These are phyloP conservation scores for Babesia gibsoni DNA, from an alignment of 169 alveolate species.

Conservation along the genomic window DNA sequence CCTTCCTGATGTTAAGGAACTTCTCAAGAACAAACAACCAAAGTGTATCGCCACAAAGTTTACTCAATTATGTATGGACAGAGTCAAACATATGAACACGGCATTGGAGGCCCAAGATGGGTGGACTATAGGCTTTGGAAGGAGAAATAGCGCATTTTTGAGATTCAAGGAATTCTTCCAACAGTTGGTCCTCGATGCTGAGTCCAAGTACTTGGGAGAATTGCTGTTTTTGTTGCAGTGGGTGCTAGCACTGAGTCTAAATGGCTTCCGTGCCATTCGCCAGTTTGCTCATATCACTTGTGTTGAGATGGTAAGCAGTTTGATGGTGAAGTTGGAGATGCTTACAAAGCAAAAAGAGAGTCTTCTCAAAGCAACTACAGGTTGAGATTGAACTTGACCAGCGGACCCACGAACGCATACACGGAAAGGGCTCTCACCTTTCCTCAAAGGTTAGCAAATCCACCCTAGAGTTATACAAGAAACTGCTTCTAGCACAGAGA, in stretches of 20 bases:
- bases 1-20: background rate
- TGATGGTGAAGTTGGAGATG: slow-evolving; percentile 42
- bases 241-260: slow-evolving; percentile 48
- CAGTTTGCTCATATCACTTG: slow-evolving; percentile 38
- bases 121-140: slow-evolving; percentile 56
- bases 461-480: slow-evolving; percentile 49
- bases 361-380: slow-evolving; percentile 29
- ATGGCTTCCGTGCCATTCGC: slow-evolving; percentile 47
- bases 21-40: background rate
- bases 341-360: slow-evolving; percentile 45
- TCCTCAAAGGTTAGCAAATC: slow-evolving; percentile 14
- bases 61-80: slow-evolving; percentile 12
- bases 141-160: slow-evolving; percentile 3
- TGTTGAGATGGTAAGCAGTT: slow-evolving; percentile 28
- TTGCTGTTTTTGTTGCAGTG: slow-evolving; percentile 36
- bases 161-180: slow-evolving; percentile 60
- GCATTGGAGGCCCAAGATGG: slow-evolving; percentile 41
- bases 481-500: slow-evolving; percentile 26
- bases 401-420: slow-evolving; percentile 29
- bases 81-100: slow-evolving; percentile 22
- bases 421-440: slow-evolving; percentile 10
- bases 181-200: slow-evolving; percentile 39
- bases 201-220: slow-evolving; percentile 17
- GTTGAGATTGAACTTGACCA: slow-evolving; percentile 59
- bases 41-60: slow-evolving; percentile 23